These are phyloP conservation scores for Pholiota conissans DNA, from an alignment of 768 basidiomycete species.

Conservation along the genomic window DNA sequence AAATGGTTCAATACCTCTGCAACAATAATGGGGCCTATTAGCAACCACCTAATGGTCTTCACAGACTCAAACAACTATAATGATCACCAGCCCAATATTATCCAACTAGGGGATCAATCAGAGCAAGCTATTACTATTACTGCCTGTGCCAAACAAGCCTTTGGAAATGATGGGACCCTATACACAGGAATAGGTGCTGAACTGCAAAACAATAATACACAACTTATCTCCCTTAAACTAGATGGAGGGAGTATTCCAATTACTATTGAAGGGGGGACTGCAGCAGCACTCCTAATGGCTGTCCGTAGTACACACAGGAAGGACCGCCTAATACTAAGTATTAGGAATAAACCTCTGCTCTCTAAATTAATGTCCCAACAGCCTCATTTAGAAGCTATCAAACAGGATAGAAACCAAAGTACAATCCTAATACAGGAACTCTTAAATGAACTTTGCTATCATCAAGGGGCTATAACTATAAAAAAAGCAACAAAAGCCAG, in stretches of 20 bases:
- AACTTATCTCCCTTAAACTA: background rate
- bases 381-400: background rate
- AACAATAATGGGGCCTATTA: too few relatives aligned
- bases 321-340: background rate
- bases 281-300: background rate
- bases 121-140: background rate
- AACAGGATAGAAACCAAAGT: background rate
- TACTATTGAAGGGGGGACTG: background rate
- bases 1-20: background rate
- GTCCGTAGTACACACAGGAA: background rate
- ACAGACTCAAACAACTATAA: too few relatives aligned
- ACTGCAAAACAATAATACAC: background rate
- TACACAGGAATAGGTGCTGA: too few relatives aligned
- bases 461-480: background rate
- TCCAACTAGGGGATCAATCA: too few relatives aligned
- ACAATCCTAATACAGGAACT: background rate
- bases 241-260: background rate
- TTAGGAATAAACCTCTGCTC: background rate
- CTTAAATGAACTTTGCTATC: background rate
- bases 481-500: background rate
- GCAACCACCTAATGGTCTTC: too few relatives aligned
- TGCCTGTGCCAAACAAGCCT: background rate
- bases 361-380: background rate
- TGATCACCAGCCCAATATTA: too few relatives aligned
- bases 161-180: background rate